Percentiles rank a stretch among this genome's conserved stretches.
Evolutionary conservation across 306 rosid species (phyloP).

Genomic region (Cucumis melo): DNA sequence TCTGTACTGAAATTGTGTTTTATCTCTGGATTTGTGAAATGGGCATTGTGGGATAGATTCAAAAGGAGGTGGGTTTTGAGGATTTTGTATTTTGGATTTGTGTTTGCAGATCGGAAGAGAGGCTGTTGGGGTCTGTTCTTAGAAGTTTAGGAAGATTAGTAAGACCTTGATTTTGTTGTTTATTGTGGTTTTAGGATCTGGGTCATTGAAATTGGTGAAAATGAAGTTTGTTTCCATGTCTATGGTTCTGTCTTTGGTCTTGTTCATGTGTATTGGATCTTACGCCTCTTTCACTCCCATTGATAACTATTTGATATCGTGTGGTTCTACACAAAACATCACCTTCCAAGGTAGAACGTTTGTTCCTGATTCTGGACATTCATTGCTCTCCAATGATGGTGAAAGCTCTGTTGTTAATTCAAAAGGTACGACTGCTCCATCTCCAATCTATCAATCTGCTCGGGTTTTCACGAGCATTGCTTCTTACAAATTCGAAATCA

Average conservation of each 20-base stretch:
- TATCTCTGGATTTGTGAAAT: neutral
- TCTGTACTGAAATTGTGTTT: neutral
- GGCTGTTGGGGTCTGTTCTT: neutral
- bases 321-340: constrained; percentile 60
- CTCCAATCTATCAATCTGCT: constrained; percentile 64
- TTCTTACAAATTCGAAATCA: constrained; percentile 51
- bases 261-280: constrained; percentile 28
- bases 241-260: constrained; percentile 25
- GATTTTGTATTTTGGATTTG: neutral
- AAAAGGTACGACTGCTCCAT: constrained; percentile 35
- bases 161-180: neutral
- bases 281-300: constrained; percentile 40
- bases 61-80: constrained; percentile 17
- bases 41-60: constrained; percentile 16
- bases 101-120: constrained; percentile 1
- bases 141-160: neutral
- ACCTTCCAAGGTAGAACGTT: constrained; percentile 56
- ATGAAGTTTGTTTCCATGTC: constrained; percentile 30
- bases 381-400: constrained; percentile 20
- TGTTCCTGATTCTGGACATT: constrained; percentile 62
- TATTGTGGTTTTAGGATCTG: constrained; percentile 4
- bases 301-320: constrained; percentile 68
- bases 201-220: constrained; percentile 19
- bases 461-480: constrained; percentile 46
- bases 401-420: constrained; percentile 42